phyloP scores from a whole-genome alignment of 768 basidiomycete species.

The Gloeostereum incarnatum region DNA sequence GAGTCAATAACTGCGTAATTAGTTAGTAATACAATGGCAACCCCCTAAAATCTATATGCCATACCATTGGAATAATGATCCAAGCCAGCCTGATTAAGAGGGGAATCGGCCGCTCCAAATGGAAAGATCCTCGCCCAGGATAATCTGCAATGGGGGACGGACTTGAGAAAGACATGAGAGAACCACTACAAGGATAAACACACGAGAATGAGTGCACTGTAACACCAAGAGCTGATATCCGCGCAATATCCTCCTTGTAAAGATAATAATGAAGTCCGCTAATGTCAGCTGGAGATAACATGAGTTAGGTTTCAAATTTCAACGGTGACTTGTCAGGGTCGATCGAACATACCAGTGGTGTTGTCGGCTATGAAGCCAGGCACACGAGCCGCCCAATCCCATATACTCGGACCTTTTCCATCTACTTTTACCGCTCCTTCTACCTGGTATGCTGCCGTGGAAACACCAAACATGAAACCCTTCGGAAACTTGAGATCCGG shows the following conservation, averaged over 20 bases:
- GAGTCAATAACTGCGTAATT: slow-evolving; percentile 33
- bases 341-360: slow-evolving; percentile 24
- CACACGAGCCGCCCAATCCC: slow-evolving; percentile 42
- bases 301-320: neutral
- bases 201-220: slow-evolving; percentile 47
- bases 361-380: slow-evolving; percentile 30
- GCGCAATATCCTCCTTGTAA: slow-evolving; percentile 41
- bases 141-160: slow-evolving; percentile 19
- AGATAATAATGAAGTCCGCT: slow-evolving; percentile 41
- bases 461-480: slow-evolving; percentile 42
- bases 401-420: slow-evolving; percentile 36
- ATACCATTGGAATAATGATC: slow-evolving; percentile 34
- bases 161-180: neutral
- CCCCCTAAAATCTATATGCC: slow-evolving; percentile 4
- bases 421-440: slow-evolving; percentile 43
- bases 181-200: slow-evolving; percentile 6
- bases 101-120: slow-evolving; percentile 38
- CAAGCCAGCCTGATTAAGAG: slow-evolving; percentile 36
- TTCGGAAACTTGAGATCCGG: slow-evolving; percentile 34
- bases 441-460: slow-evolving; percentile 43
- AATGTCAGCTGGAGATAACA: slow-evolving; percentile 26
- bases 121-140: slow-evolving; percentile 45
- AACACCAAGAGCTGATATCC: slow-evolving; percentile 40
- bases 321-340: neutral
- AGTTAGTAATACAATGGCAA: neutral